Base-by-base conservation (phyloP, 495 filamentous ascomycete genomes). In the Podospora pseudocomata region DNA sequence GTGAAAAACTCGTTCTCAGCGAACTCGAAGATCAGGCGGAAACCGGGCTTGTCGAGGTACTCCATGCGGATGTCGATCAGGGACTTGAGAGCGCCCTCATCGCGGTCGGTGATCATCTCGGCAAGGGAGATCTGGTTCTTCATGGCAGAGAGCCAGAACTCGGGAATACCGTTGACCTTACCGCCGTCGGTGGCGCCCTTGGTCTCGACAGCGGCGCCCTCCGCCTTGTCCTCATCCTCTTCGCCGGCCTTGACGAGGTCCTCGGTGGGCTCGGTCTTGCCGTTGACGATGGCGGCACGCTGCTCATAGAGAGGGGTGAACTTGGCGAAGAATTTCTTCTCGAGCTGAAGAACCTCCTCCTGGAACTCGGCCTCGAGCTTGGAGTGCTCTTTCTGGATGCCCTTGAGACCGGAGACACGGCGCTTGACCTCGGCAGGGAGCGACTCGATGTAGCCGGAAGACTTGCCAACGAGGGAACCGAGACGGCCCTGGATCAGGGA, bases 131-230 rank as follows among this genome's bases (percentile, higher is more conserved):
- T 87, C 77, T 97, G 92, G 83, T 98, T 99, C 86, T 99, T 99
- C 95, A 99, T 98, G 70, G 96, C 93, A 68, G 94, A 97, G 30
- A 99, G 85, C 96, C 96, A 99, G 85, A 99, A 99, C 80, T 99
- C 96, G 44, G 96, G 96, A 69, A 98, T 97, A 73, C 94, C 94
- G 70, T 83, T 81, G 59, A 87, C 83, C 68, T 80, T 77, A 63
- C 80, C 77, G 57, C 76, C 71, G 58, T 77, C 74, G 67, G 83
- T 82, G 53, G 81, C 65, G 11, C 76, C 59, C 66, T 76, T 73
- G 66, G 84, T 81, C 64, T 87, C 81, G 49, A 79, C 75, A 71
- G 74, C 70, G 54, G 80, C 78, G 6, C 79, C 76, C 57, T 90
- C 85, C 1, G 87, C 83, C 53, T 90, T 23, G 23, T 23, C 89